phyloP scores from a whole-genome alignment of 2,329 filamentous ascomycete genomes.

The Colletotrichum kahawae region DNA sequence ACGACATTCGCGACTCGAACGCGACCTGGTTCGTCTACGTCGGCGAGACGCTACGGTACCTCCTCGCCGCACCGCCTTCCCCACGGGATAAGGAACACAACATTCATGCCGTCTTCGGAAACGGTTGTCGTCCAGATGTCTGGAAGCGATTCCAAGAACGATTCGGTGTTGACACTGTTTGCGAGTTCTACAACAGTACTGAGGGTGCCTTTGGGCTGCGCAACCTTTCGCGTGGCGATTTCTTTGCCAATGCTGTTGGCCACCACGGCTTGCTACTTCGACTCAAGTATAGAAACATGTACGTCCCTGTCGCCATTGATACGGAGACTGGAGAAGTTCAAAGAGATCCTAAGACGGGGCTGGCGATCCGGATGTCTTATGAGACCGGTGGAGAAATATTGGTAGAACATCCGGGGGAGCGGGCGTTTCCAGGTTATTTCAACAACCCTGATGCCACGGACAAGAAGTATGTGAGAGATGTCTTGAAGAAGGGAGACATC shows the following conservation, averaged over 20 bases:
- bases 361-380: conserved; percentile 66
- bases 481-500: conserved; percentile 70
- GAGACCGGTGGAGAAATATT: conserved; percentile 78
- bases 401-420: conserved; percentile 61
- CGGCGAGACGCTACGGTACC: conserved; percentile 77
- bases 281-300: conserved; percentile 54
- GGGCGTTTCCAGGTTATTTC: conserved; percentile 73
- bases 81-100: conserved; percentile 64
- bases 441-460: conserved; percentile 69
- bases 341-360: conserved; percentile 71
- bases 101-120: conserved; percentile 66
- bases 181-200: conserved; percentile 80
- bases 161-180: conserved; percentile 58
- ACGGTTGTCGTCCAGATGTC: conserved; percentile 72
- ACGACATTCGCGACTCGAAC: conserved; percentile 69
- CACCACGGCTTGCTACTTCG: conserved; percentile 72
- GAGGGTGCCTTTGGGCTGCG: conserved; percentile 71
- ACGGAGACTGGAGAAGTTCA: conserved; percentile 70
- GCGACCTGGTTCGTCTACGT: conserved; percentile 80
- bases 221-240: conserved; percentile 67
- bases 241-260: conserved; percentile 67
- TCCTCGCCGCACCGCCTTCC: conserved; percentile 71
- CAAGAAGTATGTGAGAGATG: conserved; percentile 69
- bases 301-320: conserved; percentile 73
- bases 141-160: conserved; percentile 64